Base-by-base conservation (phyloP, 805 yeast species). In the Candida schatavii region DNA sequence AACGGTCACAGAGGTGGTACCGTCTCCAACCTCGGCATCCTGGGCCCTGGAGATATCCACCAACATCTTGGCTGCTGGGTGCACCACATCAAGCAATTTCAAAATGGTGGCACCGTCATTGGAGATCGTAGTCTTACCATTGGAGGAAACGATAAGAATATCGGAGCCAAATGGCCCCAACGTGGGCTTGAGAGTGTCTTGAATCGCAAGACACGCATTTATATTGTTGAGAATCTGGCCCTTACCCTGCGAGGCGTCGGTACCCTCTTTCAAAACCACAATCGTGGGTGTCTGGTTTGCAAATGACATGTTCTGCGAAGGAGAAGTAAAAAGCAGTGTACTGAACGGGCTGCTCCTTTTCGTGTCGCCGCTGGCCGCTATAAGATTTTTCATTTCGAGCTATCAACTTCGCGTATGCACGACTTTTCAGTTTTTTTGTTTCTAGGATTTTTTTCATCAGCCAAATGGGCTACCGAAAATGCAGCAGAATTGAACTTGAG, bases 11-110 rank as follows among this genome's bases (percentile, higher is more conserved):
- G 96, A 85, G 0, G 99, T 91, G 32, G 99, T 93, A 52, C 99
- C 99, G 60, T 93, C 98, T 46, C 98, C 98, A 51, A 91, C 96
- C 64, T 91, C 97, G 46, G 95, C 96, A 63, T 93, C 99, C 71
- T 93, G 99, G 17, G 95, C 91, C 62, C 93, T 84, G 38, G 97
- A 85, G 43, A 93, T 85, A 61, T 95, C 95, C 25, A 95, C 99
- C 50, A 93, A 72, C 42, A 91, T 91, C 56, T 88, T 89, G 10
- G 99, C 99, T 9, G 99, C 99, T 7, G 99, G 99, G 57, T 93
- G 99, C 20, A 93, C 97, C 42, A 93, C 95, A 58, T 93, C 99
- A 51, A 93, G 69, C 43, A 93, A 74, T 60, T 85, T 88, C 61
- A 93, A 72, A 54, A 93, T 91, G 2, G 99, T 93, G 31, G 99